Evolutionary conservation across 208 protist species (phyloP), one percentile per base, ranked within the genome.

Genomic region (Endotrypanum monterogeii): DNA sequence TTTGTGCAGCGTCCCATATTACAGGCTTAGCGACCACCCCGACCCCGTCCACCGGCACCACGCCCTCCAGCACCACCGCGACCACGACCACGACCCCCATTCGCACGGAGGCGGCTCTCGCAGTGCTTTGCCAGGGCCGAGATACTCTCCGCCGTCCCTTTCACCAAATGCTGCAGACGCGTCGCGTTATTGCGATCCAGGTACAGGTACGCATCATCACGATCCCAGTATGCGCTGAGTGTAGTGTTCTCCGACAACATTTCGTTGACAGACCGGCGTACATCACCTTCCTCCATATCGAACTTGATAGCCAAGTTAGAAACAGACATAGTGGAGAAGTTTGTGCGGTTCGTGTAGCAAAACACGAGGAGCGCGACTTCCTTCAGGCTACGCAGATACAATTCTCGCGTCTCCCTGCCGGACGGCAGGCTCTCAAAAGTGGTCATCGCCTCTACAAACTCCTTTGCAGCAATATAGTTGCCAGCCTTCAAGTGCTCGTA

Each of bases 181-280:
- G 85, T 95, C 56, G 77, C 79, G 67, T 94, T 95, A 81, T 84
- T 94, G 56, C 88, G 84, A 60, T 95, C 92, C 41, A 96, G 83
- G 71, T 87, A 86, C 48, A 96, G 81, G 78, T 83, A 94, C 61
- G 87, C 84, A 52, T 94, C 92, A 68, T 96, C 89, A 50, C 82
- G 87, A 67, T 96, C 92, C 90, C 92, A 96, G 80, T 91, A 92
- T 58, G 89, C 92, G 54, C 91, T 87, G 30, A 96, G 83, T 14
- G 85, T 71, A 58, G 80, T 89, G 67, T 83, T 82, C 51, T 96
- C 90, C 28, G 88, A 84, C 32, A 96, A 87, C 60, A 94, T 86
- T 55, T 86, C 83, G 69, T 90, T 95, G 52, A 96, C 85, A 6
- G 88, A 46, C 25, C 79, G 79, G 44, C 87, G 89, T 51, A 94